Conservation (phyloP, 2,329 filamentous ascomycete species). For the Colletotrichum gloeosporioides region DNA sequence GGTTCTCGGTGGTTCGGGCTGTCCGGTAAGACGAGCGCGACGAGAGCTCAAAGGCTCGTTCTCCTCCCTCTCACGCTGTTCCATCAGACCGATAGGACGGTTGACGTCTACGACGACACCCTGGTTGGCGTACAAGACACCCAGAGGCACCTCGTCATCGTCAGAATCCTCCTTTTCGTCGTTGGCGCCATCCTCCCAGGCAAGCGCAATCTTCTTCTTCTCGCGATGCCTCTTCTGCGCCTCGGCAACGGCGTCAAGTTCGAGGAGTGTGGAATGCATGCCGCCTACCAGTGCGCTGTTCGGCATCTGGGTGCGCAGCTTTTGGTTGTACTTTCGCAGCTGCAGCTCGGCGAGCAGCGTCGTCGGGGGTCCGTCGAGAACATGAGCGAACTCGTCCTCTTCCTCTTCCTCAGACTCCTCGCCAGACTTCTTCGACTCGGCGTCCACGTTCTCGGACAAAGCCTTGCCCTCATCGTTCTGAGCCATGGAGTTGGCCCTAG, state of each 20-base stretch:
- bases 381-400: slow-evolving; percentile 14
- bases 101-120: slow-evolving; percentile 63
- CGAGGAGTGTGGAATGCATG: slow-evolving; percentile 88
- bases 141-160: slow-evolving; percentile 89
- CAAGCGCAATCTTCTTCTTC: slow-evolving; percentile 80
- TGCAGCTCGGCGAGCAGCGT: slow-evolving; percentile 93
- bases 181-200: slow-evolving; percentile 79
- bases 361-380: slow-evolving; percentile 75
- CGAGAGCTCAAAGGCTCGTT: slow-evolving; percentile 86
- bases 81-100: slow-evolving; percentile 76
- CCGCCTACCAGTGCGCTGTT: slow-evolving; percentile 70
- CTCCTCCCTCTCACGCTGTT: slow-evolving; percentile 85
- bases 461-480: slow-evolving; percentile 27
- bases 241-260: slow-evolving; percentile 90
- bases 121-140: slow-evolving; percentile 74
- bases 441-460: slow-evolving; percentile 26
- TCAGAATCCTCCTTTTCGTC: slow-evolving; percentile 52
- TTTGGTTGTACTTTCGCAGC: slow-evolving; percentile 87
- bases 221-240: slow-evolving; percentile 78
- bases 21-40: slow-evolving; percentile 75
- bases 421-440: slow-evolving; percentile 31
- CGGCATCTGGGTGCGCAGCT: slow-evolving; percentile 75
- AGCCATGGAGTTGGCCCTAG: neutral
- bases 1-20: slow-evolving; percentile 41
- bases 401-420: slow-evolving; percentile 43